These are phyloP conservation scores for Aspergillus aculeatinus DNA, from an alignment of 2,329 filamentous ascomycete species.

Conservation along the genomic window DNA sequence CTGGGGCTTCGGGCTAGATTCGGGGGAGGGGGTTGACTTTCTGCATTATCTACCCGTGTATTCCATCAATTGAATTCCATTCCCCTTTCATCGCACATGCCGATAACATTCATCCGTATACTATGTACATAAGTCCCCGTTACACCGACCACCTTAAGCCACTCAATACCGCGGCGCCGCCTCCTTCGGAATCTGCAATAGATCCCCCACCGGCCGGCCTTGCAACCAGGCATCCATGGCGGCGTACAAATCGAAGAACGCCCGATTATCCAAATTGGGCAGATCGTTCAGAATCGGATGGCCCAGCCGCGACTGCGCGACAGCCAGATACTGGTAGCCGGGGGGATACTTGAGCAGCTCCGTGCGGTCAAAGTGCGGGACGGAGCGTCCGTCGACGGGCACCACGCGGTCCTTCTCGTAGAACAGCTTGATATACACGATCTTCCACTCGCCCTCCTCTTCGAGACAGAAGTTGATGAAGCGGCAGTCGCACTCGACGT, in stretches of 20 bases:
- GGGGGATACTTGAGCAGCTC: background rate
- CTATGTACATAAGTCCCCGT: no score
- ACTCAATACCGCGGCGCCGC: background rate
- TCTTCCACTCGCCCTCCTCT: background rate
- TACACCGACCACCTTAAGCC: no score
- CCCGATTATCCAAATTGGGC: background rate
- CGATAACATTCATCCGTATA: no score
- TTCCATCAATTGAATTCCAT: no score
- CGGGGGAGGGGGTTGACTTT: no score
- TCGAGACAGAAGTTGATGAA: constrained; percentile 6
- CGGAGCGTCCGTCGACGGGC: background rate
- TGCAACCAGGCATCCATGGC: constrained; percentile 5
- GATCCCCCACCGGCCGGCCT: background rate
- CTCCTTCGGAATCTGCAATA: background rate
- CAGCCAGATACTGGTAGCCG: constrained; percentile 1
- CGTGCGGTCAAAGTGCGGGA: background rate
- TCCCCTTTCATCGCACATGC: no score
- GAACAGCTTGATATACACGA: constrained; percentile 2
- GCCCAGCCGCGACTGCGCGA: background rate
- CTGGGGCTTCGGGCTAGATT: constrained; percentile 35
- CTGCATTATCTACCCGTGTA: no score
- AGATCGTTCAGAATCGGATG: background rate
- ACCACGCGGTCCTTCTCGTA: constrained; percentile 1
- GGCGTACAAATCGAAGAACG: background rate
- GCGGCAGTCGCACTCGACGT: constrained; percentile 4